Evolutionary conservation across 257 asterid species (phyloP).

Genomic region (Ehretia macrophylla): DNA sequence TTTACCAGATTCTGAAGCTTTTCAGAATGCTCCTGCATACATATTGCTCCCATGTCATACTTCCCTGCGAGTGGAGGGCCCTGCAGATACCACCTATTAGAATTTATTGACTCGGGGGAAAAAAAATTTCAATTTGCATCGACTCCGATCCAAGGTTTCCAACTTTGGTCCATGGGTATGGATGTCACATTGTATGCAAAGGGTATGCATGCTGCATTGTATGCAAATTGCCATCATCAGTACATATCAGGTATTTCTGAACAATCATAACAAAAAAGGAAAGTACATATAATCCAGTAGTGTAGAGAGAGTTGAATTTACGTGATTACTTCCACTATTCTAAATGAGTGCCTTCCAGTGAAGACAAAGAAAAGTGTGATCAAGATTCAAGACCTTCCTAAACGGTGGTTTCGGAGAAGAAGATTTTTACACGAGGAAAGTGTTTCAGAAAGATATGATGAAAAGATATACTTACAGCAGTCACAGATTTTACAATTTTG

Average conservation of each 20-base stretch:
- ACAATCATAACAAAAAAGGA: too few relatives aligned
- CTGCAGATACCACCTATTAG: constrained; percentile 37
- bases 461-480: constrained; percentile 75
- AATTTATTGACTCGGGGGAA: not conserved
- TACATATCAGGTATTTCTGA: too few relatives aligned
- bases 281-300: too few relatives aligned
- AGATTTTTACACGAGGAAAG: too few relatives aligned
- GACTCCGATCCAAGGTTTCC: not conserved
- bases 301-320: too few relatives aligned
- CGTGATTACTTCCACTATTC: too few relatives aligned
- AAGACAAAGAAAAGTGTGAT: too few relatives aligned
- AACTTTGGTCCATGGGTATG: not conserved
- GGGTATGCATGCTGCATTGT: not conserved
- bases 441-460: too few relatives aligned
- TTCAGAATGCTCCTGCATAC: constrained; percentile 99
- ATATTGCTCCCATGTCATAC: constrained; percentile 98
- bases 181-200: not conserved
- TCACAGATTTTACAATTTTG: constrained; percentile 79
- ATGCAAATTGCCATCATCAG: too few relatives aligned
- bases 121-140: not conserved
- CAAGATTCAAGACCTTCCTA: too few relatives aligned
- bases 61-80: constrained; percentile 92
- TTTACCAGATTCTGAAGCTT: constrained; percentile 82
- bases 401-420: too few relatives aligned
- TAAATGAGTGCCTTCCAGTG: too few relatives aligned